Evolutionary conservation across 805 yeast species (phyloP), one percentile per base, ranked within the genome.

Genomic region (Myxozyma melibiosi): DNA sequence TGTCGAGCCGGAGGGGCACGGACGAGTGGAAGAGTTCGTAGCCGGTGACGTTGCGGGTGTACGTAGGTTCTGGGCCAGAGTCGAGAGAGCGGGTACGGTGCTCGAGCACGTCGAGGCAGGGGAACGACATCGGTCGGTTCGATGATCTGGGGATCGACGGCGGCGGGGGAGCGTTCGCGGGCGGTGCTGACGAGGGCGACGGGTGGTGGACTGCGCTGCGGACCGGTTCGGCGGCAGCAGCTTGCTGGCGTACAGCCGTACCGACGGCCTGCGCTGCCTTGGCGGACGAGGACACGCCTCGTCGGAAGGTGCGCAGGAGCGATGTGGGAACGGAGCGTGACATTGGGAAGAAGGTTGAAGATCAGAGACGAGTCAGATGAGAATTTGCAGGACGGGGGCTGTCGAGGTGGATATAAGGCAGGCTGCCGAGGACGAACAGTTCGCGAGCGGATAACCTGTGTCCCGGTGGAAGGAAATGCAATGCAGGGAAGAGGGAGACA

Each of bases 71-170:
- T 1, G 96, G 96, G 0, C 94, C 90, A 44, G 82, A 77, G 50
- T 84, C 86, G 47, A 81, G 70, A 68, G 75, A 65, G 45, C 58
- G 45, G 24, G 61, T 72, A 25, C 76, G 68, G 22, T 62, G 75
- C 64, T 90, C 96, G 24, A 85, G 74, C 64, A 79, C 83, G 71
- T 90, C 97, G 34, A 90, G 75, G 70, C 97, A 90, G 4, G 97
- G 97, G 70, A 90, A 90, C 1, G 84, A 71, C 77, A 86, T 74
- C 57, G 80, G 88, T 1, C 88, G 87, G 62, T 84, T 84, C 3
- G 85, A 76, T n/a, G 78, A 65, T 40, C 44, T 18, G 13, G 51
- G 53, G 2, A 27, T 28, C 24, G 52, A n/a, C 14, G 50, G 7
- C 16, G 35, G 27, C 7, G 42, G 39, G 4, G 44, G 28, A 30